Percentiles rank a stretch among this genome's conserved stretches.
phyloP scores from a whole-genome alignment of 805 yeast genomes.

The Myxozyma neglecta region DNA sequence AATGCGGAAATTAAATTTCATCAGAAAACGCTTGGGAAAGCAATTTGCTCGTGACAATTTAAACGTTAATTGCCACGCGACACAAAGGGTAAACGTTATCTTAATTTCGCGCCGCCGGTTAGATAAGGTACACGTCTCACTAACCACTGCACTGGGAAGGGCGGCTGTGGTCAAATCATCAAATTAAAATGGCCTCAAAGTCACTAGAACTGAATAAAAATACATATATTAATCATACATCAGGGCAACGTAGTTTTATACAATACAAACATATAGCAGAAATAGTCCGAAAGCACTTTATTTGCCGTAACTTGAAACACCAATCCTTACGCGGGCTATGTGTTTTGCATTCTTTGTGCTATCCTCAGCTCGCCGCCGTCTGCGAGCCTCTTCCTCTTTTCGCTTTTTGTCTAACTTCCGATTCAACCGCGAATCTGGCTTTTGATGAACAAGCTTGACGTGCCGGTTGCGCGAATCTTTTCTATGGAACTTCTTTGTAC shows the following conservation, averaged over 20 bases:
- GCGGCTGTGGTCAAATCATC: too few relatives aligned
- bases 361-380: constrained; percentile 5
- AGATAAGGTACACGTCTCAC: too few relatives aligned
- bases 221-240: not conserved
- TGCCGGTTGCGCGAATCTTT: constrained; percentile 44
- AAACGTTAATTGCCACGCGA: not conserved
- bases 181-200: too few relatives aligned
- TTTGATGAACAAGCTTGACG: constrained; percentile 43
- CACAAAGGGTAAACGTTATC: not conserved
- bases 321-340: not conserved
- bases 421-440: constrained; percentile 43
- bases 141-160: too few relatives aligned
- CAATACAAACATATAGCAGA: too few relatives aligned
- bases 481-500: constrained; percentile 35
- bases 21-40: too few relatives aligned
- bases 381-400: constrained; percentile 15
- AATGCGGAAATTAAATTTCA: too few relatives aligned
- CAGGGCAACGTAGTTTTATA: too few relatives aligned
- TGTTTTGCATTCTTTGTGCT: not conserved
- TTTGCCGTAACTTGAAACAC: not conserved
- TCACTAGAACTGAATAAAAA: not conserved
- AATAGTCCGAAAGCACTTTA: too few relatives aligned
- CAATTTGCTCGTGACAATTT: not conserved
- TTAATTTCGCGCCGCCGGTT: too few relatives aligned
- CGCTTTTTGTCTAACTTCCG: constrained; percentile 40